Evolutionary conservation across 1,284 basidiomycete species (phyloP), one percentile per base, ranked within the genome.

Genomic region (Coriolopsis trogii): DNA sequence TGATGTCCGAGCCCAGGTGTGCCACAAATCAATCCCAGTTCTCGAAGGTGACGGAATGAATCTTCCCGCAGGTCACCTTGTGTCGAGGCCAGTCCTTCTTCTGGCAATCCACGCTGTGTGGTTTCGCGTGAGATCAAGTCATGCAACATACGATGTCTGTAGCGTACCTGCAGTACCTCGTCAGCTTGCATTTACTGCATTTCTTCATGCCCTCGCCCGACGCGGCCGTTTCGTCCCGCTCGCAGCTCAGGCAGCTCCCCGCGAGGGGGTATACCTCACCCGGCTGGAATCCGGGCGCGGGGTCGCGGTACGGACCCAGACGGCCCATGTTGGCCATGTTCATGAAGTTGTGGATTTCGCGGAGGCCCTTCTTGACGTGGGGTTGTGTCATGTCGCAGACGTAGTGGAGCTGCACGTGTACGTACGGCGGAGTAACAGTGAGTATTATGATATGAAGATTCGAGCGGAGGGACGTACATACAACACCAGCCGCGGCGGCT

Each of bases 61-160:
- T 56, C 31, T 30, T 31, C 30, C 41, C 41, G 48, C 58, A 62
- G 7, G 52, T 46, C 21, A 29, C 9, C 21, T 62, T 58, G 41
- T 59, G 58, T 21, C 49, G 41, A 7, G 24, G 20, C 58, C 53
- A 60, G 33, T 58, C 58, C 18, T 51, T 43, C 24, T 39, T 49
- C 41, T 58, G 56, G 41, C 55, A 60, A 40, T 44, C 21, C 1
- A 26, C 20, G 37, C 52, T 58, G 9, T 16, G 7, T 18, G 6
- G 21, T 36, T 36, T 18, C 15, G 16, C 8, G n/a, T 16, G 15
- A 34, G 16, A 30, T 9, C 15, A 15, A 9, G 20, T 20, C n/a
- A 25, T 13, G 8, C 18, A 6, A n/a, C 4, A 10, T 16, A 10
- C 25, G 8, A 2, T 5, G 6, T 15, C 7, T n/a, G 12, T 8